Evolutionary conservation across 176 grass and related monocot species (phyloP).

Genomic region (Rhynchospora breviuscula): DNA sequence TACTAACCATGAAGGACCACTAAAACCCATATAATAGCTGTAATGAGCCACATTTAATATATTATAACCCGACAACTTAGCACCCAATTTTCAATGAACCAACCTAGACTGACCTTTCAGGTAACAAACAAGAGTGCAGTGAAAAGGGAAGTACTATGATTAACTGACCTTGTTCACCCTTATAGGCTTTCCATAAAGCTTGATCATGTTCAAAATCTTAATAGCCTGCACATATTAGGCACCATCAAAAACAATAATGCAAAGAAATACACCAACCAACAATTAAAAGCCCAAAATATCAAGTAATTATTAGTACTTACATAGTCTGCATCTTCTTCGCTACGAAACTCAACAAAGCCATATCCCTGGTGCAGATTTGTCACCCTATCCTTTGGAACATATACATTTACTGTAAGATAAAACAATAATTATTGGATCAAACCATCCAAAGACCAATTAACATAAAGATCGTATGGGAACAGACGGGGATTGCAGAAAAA

Average conservation of each 20-base stretch:
- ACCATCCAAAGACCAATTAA: not conserved
- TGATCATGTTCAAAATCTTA: slow-evolving; percentile 99
- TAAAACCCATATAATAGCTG: not conserved
- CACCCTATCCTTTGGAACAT: slow-evolving; percentile 99
- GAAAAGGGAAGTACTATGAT: slow-evolving; percentile 11
- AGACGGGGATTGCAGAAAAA: not conserved
- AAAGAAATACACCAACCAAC: not conserved
- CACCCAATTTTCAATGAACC: not conserved
- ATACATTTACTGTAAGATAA: slow-evolving; percentile 86
- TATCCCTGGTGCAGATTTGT: slow-evolving; percentile 99
- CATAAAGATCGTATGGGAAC: not conserved
- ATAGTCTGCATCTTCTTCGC: slow-evolving; percentile 96
- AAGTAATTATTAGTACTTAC: slow-evolving; percentile 41
- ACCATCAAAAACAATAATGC: slow-evolving; percentile 6
- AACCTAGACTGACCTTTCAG: not conserved
- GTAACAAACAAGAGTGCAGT: slow-evolving; percentile 11
- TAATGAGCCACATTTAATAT: not conserved
- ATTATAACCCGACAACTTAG: not conserved
- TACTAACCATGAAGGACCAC: not conserved
- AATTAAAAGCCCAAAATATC: slow-evolving; percentile 11
- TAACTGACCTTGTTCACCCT: slow-evolving; percentile 81
- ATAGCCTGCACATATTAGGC: slow-evolving; percentile 56
- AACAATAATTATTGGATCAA: not conserved
- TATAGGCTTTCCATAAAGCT: slow-evolving; percentile 98
- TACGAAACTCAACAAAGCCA: slow-evolving; percentile 97